phyloP scores from a whole-genome alignment of 352 stramenopile species.

The Phytophthora vignae region DNA sequence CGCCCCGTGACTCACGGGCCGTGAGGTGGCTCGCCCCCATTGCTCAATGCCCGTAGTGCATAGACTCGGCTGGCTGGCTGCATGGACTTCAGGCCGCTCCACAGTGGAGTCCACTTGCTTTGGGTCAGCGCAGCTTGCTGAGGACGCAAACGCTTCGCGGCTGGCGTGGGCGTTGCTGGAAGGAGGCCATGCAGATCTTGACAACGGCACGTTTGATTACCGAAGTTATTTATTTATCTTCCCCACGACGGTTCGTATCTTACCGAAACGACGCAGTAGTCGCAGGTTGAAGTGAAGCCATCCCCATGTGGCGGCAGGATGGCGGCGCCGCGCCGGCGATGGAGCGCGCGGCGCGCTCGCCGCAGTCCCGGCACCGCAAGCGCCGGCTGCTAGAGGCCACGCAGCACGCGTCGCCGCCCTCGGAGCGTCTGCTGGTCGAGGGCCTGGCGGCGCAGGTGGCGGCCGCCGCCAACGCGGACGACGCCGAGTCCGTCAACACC shows the following conservation, averaged over 20 bases:
- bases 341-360: constrained; percentile 51
- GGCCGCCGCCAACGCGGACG: constrained; percentile 5
- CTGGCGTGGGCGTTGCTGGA: no score
- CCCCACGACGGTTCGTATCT: constrained; percentile 6
- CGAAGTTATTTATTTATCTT: not conserved
- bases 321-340: constrained; percentile 16
- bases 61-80: not conserved
- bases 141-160: no score
- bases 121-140: no score
- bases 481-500: constrained; percentile 32
- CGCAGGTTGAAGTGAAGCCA: constrained; percentile 1
- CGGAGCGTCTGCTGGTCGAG: constrained; percentile 46
- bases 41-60: not conserved
- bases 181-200: not conserved
- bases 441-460: constrained; percentile 35
- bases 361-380: constrained; percentile 67
- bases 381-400: constrained; percentile 59
- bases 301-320: not conserved
- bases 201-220: not conserved
- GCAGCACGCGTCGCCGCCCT: constrained; percentile 51
- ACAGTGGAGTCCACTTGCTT: no score
- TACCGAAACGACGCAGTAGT: constrained; percentile 19
- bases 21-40: not conserved
- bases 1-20: no score
- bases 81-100: no score